Evolutionary conservation across 805 yeast species (phyloP).

Genomic region (Babjeviella inositovora): DNA sequence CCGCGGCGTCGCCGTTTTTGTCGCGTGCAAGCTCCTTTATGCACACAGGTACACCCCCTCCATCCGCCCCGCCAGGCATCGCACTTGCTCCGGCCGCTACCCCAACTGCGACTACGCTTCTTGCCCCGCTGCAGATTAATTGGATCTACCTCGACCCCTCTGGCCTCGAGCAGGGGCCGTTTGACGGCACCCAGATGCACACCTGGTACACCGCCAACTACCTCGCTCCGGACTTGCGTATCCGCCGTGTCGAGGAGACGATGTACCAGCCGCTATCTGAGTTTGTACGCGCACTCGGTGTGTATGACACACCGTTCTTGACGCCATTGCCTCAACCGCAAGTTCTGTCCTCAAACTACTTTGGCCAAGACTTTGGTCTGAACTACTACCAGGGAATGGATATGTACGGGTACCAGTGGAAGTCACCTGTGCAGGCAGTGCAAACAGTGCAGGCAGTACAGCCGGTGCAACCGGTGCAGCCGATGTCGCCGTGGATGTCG

Average conservation of each 20-base stretch:
- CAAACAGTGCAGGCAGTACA: no score
- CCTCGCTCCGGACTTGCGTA: conserved; percentile 31
- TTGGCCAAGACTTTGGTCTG: conserved; percentile 2
- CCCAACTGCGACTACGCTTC: conserved; percentile 4
- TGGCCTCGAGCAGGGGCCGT: conserved; percentile 71
- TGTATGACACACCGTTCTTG: conserved; percentile 42
- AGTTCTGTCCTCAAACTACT: conserved; percentile 1
- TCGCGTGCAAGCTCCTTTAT: conserved; percentile 4
- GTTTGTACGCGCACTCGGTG: conserved; percentile 30
- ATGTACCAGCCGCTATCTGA: conserved; percentile 33
- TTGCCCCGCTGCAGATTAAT: conserved; percentile 24
- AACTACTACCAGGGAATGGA: no score
- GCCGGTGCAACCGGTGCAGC: no score
- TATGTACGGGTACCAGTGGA: no score
- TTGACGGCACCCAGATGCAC: conserved; percentile 60
- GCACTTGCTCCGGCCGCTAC: conserved; percentile 4
- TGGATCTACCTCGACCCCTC: conserved; percentile 68
- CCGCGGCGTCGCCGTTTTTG: neutral
- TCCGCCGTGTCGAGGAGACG: conserved; percentile 43
- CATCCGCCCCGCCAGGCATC: conserved; percentile 1
- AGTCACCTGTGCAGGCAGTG: no score
- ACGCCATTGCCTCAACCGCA: conserved; percentile 28
- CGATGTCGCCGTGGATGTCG: no score
- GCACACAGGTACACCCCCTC: conserved; percentile 3
- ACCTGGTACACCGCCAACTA: conserved; percentile 56